phyloP scores from a whole-genome alignment of 768 basidiomycete species.

The Leccinum boreale region DNA sequence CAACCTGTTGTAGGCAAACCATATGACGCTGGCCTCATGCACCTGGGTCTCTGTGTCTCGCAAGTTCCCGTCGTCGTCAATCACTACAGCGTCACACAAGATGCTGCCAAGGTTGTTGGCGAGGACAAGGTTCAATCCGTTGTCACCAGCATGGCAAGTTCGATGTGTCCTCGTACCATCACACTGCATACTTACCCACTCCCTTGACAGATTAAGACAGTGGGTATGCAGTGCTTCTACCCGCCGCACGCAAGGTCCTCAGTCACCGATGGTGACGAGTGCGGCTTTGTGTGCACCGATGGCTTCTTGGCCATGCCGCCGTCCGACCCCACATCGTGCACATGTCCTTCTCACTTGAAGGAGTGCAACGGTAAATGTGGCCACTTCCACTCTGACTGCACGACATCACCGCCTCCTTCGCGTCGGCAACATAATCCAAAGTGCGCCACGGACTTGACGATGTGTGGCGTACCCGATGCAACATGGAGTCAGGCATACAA shows the following conservation, averaged over 20 bases:
- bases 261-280: slow-evolving; percentile 19
- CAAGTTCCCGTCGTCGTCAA: slow-evolving; percentile 23
- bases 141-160: slow-evolving; percentile 24
- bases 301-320: slow-evolving; percentile 25
- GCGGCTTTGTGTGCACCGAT: slow-evolving; percentile 29
- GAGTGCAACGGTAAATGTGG: slow-evolving; percentile 34
- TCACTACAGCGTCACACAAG: slow-evolving; percentile 20
- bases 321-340: slow-evolving; percentile 21
- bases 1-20: slow-evolving; percentile 12
- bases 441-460: slow-evolving; percentile 20
- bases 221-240: slow-evolving; percentile 28
- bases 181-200: neutral
- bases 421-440: slow-evolving; percentile 17
- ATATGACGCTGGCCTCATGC: slow-evolving; percentile 25
- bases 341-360: slow-evolving; percentile 22
- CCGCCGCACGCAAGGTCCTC: slow-evolving; percentile 28
- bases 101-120: slow-evolving; percentile 23
- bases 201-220: slow-evolving; percentile 22
- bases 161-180: neutral
- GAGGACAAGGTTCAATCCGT: slow-evolving; percentile 17
- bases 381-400: slow-evolving; percentile 21
- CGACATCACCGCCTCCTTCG: slow-evolving; percentile 10
- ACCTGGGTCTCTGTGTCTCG: slow-evolving; percentile 30
- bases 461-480: slow-evolving; percentile 25
- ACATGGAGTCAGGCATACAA: slow-evolving; percentile 23